Base-by-base conservation (phyloP, 371 early-diverging fungal species). In the Apophysomyces ossiformis region DNA sequence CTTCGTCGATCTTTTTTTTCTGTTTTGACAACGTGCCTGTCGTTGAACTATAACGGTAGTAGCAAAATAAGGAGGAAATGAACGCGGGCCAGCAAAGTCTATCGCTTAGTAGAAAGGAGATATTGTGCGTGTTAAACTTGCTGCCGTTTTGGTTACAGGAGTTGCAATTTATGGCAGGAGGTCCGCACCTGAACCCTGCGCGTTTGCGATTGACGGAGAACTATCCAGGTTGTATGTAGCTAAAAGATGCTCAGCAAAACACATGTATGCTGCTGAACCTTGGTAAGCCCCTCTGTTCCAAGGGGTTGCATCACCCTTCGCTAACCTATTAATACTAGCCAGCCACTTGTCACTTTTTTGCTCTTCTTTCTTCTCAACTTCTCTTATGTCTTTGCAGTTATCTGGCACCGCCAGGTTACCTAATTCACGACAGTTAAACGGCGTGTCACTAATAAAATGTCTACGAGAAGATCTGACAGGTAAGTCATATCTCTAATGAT, bases 351-450 rank as follows among this genome's bases (percentile, higher is more conserved):
- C 54, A 21, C 54, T 21, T 50, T 50, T 50, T 18, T 21, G 5
- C 21, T 50, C 32, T 32, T 21, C 8, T 21, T 50, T 50, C 21
- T 50, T 21, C 21, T 7, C 54, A 18, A 18, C 21, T 50, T 21
- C 21, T 16, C 21, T 21, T 26, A 50, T 50, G 54, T 50, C 54
- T 8, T 18, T 26, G 9, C 54, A 26, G 21, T 21, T 21, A 11
- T 21, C 21, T 50, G 54, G 54, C 54, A 21, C 4, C 9, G 21
- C 54, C 21, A 50, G 54, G 9, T 41, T 57, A 56, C 43, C 67
- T 15, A 67, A 67, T 37, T 67, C 67, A 36, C 67, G 67, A 3
- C 61, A 62, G 61, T 21, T 67, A 16, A 39, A 46, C 1, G 62
- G 62, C 1, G 26, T 61, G 36, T 66, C 66, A 7, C 32, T 66